These are phyloP conservation scores for Zancudomyces culisetae DNA, from an alignment of 371 early-diverging fungal genomes.

Conservation along the genomic window DNA sequence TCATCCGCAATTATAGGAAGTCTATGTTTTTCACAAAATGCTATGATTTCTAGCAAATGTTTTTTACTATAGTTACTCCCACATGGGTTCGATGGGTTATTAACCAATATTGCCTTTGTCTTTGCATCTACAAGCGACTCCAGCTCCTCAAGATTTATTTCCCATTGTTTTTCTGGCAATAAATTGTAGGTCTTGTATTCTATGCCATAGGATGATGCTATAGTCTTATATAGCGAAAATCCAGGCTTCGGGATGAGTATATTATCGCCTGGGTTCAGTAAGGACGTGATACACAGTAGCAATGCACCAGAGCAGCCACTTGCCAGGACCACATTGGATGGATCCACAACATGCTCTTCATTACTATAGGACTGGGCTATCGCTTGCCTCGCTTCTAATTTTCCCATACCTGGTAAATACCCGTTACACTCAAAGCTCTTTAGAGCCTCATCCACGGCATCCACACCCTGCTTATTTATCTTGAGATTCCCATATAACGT, in stretches of 20 bases:
- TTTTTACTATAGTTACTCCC: conserved; percentile 62
- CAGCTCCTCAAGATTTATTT: conserved; percentile 58
- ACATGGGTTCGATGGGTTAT: conserved; percentile 85
- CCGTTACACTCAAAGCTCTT: conserved; percentile 56
- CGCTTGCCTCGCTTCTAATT: conserved; percentile 45
- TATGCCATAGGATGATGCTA: conserved; percentile 58
- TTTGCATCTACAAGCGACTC: conserved; percentile 60
- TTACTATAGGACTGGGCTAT: conserved; percentile 43
- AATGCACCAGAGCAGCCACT: conserved; percentile 75
- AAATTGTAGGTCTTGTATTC: conserved; percentile 60
- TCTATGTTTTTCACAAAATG: conserved; percentile 48
- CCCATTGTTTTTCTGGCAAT: conserved; percentile 62
- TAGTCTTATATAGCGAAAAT: conserved; percentile 70
- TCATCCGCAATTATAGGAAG: conserved; percentile 80
- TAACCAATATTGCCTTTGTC: conserved; percentile 62
- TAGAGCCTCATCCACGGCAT: conserved; percentile 47
- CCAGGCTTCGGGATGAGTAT: conserved; percentile 76
- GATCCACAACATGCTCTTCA: conserved; percentile 27
- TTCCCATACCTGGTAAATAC: conserved; percentile 71
- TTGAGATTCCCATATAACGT: conserved; percentile 84
- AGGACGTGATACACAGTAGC: conserved; percentile 48
- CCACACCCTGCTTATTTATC: conserved; percentile 39
- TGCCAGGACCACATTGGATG: conserved; percentile 60
- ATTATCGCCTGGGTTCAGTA: conserved; percentile 64
- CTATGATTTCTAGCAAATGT: conserved; percentile 50